Base-by-base conservation (phyloP, 108 stramenopile genomes). In the Cyclotella choctawhatcheeana region DNA sequence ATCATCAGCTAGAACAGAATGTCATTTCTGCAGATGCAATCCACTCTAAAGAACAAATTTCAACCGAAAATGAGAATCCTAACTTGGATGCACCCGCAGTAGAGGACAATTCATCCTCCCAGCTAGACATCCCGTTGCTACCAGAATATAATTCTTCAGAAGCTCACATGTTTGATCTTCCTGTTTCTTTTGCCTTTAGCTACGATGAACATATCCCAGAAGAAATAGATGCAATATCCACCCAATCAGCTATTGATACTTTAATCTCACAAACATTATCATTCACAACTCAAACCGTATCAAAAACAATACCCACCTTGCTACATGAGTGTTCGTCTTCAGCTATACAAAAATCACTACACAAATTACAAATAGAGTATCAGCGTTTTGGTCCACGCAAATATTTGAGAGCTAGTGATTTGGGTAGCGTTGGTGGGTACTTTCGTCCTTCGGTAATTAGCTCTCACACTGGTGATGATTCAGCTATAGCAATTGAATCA, bases 391-490 rank as follows among this genome's bases (percentile, higher is more conserved):
- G 62, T 25, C 73, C 73, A 54, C 47, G 21, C 4, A 64, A 43
- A 20, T 58, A 74, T 58, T n/a, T 74, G 32, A 27, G 73, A 17
- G 73, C 73, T 3, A 66, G 35, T 56, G 73, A 74, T 56, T 21
- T 74, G 16, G 73, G 73, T 1, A 64, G 52, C 27, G 55, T 74
- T 0, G 73, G 73, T 44, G 73, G 73, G 31, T 74, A 74, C 47
- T 74, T 61, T 48, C 60, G 64, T 22, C 73, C 73, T 32, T 48
- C 53, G 17, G 18, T 61, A 31, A 21, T 56, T 30, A 14, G 51
- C 32, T 29, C 44, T 33, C 8, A 51, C 14, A 45, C 68, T 2
- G 40, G 58, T 60, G 26, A 59, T 34, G 67, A 58, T 21, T 61
- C 60, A 37, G 37, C 58, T n/a, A 44, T 52, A 1, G 45, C 24